These are phyloP conservation scores for Nitzschia palea DNA, from an alignment of 108 stramenopile species.

Conservation along the genomic window DNA sequence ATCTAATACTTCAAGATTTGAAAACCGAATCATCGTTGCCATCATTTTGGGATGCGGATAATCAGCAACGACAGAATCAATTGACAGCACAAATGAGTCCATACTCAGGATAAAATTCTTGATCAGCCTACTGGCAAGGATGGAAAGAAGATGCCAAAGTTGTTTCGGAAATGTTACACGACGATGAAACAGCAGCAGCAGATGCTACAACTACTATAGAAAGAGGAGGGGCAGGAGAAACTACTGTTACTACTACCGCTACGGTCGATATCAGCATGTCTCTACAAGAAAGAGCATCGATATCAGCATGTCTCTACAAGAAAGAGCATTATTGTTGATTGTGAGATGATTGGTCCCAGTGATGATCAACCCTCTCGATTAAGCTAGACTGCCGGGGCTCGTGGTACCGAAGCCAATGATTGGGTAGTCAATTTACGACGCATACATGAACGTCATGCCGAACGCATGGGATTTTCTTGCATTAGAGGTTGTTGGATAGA, in stretches of 20 bases:
- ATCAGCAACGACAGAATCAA: slow-evolving; percentile 34
- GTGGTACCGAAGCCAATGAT: slow-evolving; percentile 95
- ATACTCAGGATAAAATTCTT: slow-evolving; percentile 32
- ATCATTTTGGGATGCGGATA: slow-evolving; percentile 66
- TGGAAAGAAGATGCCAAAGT: slow-evolving; percentile 50
- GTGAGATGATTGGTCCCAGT: too few relatives aligned
- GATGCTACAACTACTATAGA: too few relatives aligned
- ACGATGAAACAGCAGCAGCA: too few relatives aligned
- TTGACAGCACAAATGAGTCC: slow-evolving; percentile 54
- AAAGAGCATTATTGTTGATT: slow-evolving; percentile 63
- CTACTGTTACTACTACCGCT: too few relatives aligned
- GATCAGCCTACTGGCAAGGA: slow-evolving; percentile 51
- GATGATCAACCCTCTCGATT: slow-evolving; percentile 77
- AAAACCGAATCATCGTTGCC: slow-evolving; percentile 63
- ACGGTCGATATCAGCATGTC: slow-evolving; percentile 12
- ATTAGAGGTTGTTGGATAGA: slow-evolving; percentile 88
- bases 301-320: slow-evolving; percentile 34
- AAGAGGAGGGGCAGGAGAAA: too few relatives aligned
- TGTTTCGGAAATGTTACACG: slow-evolving; percentile 60
- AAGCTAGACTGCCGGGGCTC: slow-evolving; percentile 95
- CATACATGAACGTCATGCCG: slow-evolving; percentile 80
- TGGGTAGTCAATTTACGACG: slow-evolving; percentile 85
- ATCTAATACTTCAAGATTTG: slow-evolving; percentile 35
- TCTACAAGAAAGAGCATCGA: slow-evolving; percentile 44
- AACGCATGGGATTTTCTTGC: slow-evolving; percentile 58